These are phyloP conservation scores for Toxoplasma gondii DNA, from an alignment of 169 alveolate genomes.

Conservation along the genomic window DNA sequence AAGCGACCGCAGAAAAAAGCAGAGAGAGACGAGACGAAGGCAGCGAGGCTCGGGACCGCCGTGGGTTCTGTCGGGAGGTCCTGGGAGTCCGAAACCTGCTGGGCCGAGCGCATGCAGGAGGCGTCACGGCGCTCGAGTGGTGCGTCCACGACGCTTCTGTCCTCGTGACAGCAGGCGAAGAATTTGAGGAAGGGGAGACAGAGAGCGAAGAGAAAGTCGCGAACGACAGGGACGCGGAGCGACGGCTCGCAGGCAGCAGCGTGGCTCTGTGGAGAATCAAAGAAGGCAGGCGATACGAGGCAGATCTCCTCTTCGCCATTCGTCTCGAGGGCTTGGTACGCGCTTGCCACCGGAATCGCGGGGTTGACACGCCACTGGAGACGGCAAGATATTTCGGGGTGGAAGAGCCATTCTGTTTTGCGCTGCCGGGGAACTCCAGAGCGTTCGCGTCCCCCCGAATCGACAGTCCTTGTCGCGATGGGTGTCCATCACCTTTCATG, in stretches of 20 bases:
- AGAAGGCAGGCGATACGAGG: neutral
- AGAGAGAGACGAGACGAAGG: too few species aligned
- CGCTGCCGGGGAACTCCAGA: too few species aligned
- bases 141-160: conserved; percentile 46
- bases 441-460: too few species aligned
- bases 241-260: neutral
- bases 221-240: neutral
- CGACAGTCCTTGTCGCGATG: too few species aligned
- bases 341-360: neutral
- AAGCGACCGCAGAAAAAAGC: too few species aligned
- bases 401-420: too few species aligned
- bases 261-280: conserved; percentile 15
- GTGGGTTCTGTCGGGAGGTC: neutral
- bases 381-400: too few species aligned
- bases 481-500: too few species aligned
- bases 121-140: conserved; percentile 22
- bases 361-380: too few species aligned
- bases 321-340: conserved; percentile 1
- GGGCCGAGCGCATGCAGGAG: conserved; percentile 44
- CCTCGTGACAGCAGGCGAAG: conserved; percentile 56
- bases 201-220: neutral
- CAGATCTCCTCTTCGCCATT: conserved; percentile 6
- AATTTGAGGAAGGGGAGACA: neutral
- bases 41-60: neutral
- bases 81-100: neutral